Conservation (phyloP, 331 rosid species). For the Spiraea crenata region DNA sequence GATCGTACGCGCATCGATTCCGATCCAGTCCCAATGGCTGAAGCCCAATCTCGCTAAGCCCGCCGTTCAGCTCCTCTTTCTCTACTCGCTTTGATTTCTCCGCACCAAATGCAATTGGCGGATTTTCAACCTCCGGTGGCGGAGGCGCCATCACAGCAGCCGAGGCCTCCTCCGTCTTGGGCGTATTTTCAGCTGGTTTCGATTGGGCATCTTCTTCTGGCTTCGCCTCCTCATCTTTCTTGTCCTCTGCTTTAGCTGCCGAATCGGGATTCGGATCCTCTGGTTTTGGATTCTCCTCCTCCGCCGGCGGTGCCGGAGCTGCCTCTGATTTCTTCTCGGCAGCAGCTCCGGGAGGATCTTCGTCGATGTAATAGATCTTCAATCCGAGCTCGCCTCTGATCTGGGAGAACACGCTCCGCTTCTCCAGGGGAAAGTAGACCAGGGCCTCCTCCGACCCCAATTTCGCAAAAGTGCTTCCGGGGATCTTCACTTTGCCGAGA, state of each 20-base stretch:
- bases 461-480: slow-evolving; percentile 49
- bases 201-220: slow-evolving; percentile 11
- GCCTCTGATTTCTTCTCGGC: slow-evolving; percentile 32
- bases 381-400: slow-evolving; percentile 81
- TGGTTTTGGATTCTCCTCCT: slow-evolving; percentile 11
- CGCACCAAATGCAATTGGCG: slow-evolving; percentile 32
- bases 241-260: slow-evolving; percentile 10
- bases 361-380: slow-evolving; percentile 57
- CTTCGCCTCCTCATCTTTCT: slow-evolving; percentile 4
- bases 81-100: slow-evolving; percentile 32
- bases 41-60: slow-evolving; percentile 46
- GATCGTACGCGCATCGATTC: slow-evolving; percentile 55
- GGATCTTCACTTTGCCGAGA: slow-evolving; percentile 74
- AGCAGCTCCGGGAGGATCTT: slow-evolving; percentile 37
- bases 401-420: slow-evolving; percentile 89
- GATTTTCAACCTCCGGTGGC: slow-evolving; percentile 24
- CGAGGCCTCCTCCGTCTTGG: slow-evolving; percentile 34
- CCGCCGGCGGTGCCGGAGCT: not conserved
- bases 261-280: slow-evolving; percentile 23
- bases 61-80: slow-evolving; percentile 33
- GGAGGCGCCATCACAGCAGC: not conserved
- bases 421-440: slow-evolving; percentile 77
- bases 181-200: slow-evolving; percentile 6
- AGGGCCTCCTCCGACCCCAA: slow-evolving; percentile 37
- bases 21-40: slow-evolving; percentile 48